Conservation (phyloP, 2,329 filamentous ascomycete genomes). For the Alternaria arbusti region DNA sequence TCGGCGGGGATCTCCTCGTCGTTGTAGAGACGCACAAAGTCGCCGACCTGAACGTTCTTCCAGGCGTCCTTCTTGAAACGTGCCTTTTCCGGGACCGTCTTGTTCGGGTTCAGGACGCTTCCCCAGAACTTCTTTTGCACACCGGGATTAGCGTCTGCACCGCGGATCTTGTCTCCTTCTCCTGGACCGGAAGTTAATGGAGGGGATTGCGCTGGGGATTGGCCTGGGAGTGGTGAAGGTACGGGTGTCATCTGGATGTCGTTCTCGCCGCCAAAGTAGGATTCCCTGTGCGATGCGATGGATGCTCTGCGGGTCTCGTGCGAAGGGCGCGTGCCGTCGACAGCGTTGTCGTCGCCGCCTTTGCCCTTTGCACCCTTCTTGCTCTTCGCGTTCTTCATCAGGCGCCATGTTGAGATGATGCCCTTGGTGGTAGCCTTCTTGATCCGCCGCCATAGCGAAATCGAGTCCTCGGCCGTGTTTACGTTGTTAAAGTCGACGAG, state of each 20-base stretch:
- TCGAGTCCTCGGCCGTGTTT: constrained; percentile 85
- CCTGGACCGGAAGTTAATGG: constrained; percentile 34
- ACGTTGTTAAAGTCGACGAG: constrained; percentile 90
- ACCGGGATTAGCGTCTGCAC: constrained; percentile 25
- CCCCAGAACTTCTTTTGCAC: constrained; percentile 63
- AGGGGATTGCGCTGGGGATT: constrained; percentile 37
- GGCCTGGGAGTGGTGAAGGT: constrained; percentile 73
- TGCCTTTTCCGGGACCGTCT: constrained; percentile 70
- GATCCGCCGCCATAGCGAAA: constrained; percentile 83
- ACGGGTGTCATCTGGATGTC: constrained; percentile 97
- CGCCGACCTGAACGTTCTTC: constrained; percentile 94
- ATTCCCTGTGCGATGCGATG: constrained; percentile 60
- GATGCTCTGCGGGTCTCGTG: constrained; percentile 68
- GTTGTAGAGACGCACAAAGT: constrained; percentile 96
- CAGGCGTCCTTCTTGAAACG: constrained; percentile 92
- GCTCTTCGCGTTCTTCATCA: constrained; percentile 52
- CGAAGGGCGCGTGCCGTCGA: constrained; percentile 68
- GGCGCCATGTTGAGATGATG: constrained; percentile 62
- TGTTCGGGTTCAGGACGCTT: constrained; percentile 75
- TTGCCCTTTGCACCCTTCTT: constrained; percentile 43
- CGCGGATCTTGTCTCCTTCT: constrained; percentile 36
- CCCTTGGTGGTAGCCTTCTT: constrained; percentile 84
- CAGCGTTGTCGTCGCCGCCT: constrained; percentile 57
- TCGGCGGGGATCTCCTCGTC: constrained; percentile 95
- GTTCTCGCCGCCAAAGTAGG: constrained; percentile 59